Evolutionary conservation across 169 alveolate species (phyloP), one percentile per base, ranked within the genome.

Genomic region (Plasmodium billcollinsi): DNA sequence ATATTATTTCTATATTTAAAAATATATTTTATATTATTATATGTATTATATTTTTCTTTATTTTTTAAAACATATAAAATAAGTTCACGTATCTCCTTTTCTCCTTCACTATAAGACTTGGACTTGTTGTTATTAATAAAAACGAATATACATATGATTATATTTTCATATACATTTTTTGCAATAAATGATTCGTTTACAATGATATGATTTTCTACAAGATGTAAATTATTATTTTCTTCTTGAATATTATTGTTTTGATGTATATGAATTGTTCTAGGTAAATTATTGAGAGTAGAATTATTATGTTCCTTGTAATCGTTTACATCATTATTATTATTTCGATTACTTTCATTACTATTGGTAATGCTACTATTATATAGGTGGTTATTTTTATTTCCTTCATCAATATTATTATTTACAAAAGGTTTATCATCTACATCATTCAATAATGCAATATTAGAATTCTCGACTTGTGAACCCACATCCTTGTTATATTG

Each of bases 1-100:
- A 83, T 83, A 59, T 43, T 83, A 47, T 83, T 83, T 83, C 91
- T 33, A 43, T 83, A 83, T 58, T 83, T 83, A 33, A 70, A 71
- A 14, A 39, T 12, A 52, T 70, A 83, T 29, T 83, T 83, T 0
- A 14, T 39, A 58, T 59, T 11, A 33, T 70, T 65, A n/a, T 58
- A 39, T 56, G 63, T 18, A 58, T 12, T 18, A 14, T 43, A 58
- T 18, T 14, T 50, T 71, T 83, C 91, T 45, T 83, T 83, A 21
- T 8, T 61, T 62, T 83, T 83, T 63, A 83, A 45, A 2, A 83
- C 86, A 29, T 83, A 52, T 15, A 83, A 18, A 12, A 62, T 70
- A 12, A 83, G 50, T 54, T 83, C 91, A 21, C 91, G 91, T 8
- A 83, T 26, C 50, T 83, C 71, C 26, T 83, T 83, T 58, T 83